A percentile compares a stretch with the other conserved stretches of the same genome.
Conservation (phyloP, 805 yeast genomes). For the Pichia nakasei region DNA sequence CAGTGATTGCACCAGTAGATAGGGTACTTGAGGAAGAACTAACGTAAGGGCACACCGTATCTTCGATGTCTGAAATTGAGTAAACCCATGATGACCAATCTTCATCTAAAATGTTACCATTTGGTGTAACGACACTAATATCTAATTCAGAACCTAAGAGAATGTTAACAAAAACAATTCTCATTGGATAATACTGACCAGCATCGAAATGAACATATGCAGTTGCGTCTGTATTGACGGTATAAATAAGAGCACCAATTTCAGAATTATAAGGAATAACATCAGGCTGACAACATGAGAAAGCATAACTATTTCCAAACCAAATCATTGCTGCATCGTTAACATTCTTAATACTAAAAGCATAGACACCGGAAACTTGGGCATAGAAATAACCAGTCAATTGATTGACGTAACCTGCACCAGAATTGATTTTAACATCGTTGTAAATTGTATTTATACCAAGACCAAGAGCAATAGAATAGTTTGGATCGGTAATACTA, state of each 20-base stretch:
- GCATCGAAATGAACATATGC: constrained; percentile 8
- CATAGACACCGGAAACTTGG: constrained; percentile 22
- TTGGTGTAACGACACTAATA: constrained; percentile 7
- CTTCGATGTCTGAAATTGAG: neutral
- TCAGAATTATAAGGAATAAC: constrained; percentile 1
- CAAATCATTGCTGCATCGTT: constrained; percentile 28
- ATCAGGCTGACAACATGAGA: constrained; percentile 26
- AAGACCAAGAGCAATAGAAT: neutral
- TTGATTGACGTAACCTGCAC: constrained; percentile 8
- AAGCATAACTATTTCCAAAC: constrained; percentile 23
- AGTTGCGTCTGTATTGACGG: neutral
- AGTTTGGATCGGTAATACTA: constrained; percentile 5
- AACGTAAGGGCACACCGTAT: no score
- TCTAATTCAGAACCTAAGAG: neutral
- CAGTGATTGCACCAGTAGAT: neutral
- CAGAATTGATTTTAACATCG: constrained; percentile 2
- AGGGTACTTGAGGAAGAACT: neutral
- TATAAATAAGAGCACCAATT: neutral
- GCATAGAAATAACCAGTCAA: constrained; percentile 20
- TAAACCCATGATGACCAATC: constrained; percentile 8
- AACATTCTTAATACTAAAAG: constrained; percentile 14
- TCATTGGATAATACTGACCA: constrained; percentile 13
- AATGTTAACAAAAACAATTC: constrained; percentile 7
- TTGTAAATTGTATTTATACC: neutral
- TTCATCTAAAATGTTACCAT: neutral